Evolutionary conservation across 495 filamentous ascomycete genomes (phyloP).

Genomic region (Aspergillus taichungensis): DNA sequence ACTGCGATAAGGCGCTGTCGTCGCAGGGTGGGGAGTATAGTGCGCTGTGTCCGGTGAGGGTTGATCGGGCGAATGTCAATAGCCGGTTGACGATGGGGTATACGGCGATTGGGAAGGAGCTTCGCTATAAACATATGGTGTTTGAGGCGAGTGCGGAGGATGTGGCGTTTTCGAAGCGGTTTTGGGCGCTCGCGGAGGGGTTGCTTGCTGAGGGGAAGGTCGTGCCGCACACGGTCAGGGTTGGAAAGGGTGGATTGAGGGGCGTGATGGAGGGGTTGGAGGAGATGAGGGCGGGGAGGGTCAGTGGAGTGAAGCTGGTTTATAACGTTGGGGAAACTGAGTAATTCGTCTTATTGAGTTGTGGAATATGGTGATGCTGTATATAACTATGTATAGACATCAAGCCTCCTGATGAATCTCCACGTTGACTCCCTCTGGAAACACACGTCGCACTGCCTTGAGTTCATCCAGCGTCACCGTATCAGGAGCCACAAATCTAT

Average conservation of each 20-base stretch:
- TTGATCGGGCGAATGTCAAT: conserved; percentile 19
- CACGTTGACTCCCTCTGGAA: conserved; percentile 8
- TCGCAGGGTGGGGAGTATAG: conserved; percentile 10
- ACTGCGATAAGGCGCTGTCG: conserved; percentile 21
- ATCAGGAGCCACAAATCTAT: conserved; percentile 4
- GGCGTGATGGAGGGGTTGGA: conserved; percentile 41
- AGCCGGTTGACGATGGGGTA: conserved; percentile 16
- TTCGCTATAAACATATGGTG: conserved; percentile 14
- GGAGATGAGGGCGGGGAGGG: conserved; percentile 32
- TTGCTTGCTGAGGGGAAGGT: conserved; percentile 39
- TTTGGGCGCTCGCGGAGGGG: conserved; percentile 24
- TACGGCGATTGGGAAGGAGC: conserved; percentile 22
- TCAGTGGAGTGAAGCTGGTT: conserved; percentile 49
- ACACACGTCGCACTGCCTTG: background rate
- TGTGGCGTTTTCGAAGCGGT: conserved; percentile 22
- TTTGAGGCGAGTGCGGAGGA: conserved; percentile 20
- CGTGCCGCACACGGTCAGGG: conserved; percentile 32
- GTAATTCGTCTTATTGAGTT: background rate
- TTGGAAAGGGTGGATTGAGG: conserved; percentile 32
- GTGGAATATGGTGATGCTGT: background rate
- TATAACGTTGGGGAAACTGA: conserved; percentile 17
- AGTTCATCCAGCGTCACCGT: conserved; percentile 7
- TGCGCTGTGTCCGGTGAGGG: conserved; percentile 7
- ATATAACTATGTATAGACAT: background rate
- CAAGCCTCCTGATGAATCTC: conserved; percentile 6